Percentiles rank a stretch among this genome's conserved stretches.
phyloP scores from a whole-genome alignment of 164 flowering plant genomes.

The Stephania japonica region DNA sequence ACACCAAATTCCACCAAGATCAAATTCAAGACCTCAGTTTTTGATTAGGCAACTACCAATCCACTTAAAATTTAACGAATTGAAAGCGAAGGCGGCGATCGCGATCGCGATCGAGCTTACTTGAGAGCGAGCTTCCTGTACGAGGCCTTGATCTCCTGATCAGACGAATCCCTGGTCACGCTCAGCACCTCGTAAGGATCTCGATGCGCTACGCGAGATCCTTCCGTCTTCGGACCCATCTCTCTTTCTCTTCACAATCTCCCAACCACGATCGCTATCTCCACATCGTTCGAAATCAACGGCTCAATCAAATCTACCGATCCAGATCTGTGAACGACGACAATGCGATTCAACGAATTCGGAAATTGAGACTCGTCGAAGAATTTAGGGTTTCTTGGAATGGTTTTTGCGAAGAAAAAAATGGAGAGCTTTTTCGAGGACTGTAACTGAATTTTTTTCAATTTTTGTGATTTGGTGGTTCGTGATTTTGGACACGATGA shows the following conservation, averaged over 20 bases:
- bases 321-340: neutral
- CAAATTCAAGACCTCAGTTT: no score
- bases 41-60: neutral
- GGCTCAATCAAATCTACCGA: neutral
- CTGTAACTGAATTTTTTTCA: no score
- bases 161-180: constrained; percentile 47
- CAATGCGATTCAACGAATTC: no score
- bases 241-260: neutral
- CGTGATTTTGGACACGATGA: no score
- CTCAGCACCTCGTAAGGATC: constrained; percentile 78
- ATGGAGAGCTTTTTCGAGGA: no score
- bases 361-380: no score
- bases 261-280: neutral
- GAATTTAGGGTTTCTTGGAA: no score
- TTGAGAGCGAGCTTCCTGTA: constrained; percentile 42
- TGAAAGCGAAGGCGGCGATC: neutral
- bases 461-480: no score
- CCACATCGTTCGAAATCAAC: neutral
- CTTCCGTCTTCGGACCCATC: neutral
- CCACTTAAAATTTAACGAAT: neutral
- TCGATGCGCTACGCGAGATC: constrained; percentile 7
- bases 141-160: constrained; percentile 54
- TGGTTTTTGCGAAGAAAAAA: no score
- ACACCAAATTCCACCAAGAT: no score
- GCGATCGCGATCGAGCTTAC: constrained; percentile 22